Percentiles rank a stretch among this genome's conserved stretches.
Conservation (phyloP, 1,284 basidiomycete species). For the Phlebopus sp. region DNA sequence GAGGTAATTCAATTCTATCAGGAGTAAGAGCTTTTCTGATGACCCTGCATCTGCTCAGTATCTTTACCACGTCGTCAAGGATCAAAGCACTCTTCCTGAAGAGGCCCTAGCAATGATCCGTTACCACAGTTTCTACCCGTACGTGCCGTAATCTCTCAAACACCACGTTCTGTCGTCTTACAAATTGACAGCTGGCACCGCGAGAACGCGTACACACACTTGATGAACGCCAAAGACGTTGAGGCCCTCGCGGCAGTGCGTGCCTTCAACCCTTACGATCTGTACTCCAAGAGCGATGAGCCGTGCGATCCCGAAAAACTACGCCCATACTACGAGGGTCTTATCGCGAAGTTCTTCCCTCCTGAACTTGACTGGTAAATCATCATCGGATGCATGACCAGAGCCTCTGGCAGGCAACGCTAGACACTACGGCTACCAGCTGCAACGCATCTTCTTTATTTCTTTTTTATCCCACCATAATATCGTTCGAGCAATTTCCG, state of each 20-base stretch:
- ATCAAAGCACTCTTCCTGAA: constrained; percentile 75
- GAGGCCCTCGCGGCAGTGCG: constrained; percentile 64
- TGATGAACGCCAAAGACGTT: constrained; percentile 68
- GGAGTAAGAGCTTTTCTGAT: constrained; percentile 10
- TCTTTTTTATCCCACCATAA: neutral
- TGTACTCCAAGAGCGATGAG: constrained; percentile 86
- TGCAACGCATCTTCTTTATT: constrained; percentile 22
- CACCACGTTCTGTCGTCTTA: constrained; percentile 3
- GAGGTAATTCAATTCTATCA: constrained; percentile 47
- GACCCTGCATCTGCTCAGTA: constrained; percentile 45
- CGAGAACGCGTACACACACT: constrained; percentile 77
- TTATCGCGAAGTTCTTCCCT: constrained; percentile 87
- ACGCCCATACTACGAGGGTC: constrained; percentile 76
- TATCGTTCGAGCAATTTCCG: too few species aligned
- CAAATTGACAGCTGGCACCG: constrained; percentile 67
- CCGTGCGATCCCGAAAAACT: constrained; percentile 62
- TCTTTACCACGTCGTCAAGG: constrained; percentile 73
- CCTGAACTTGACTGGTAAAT: constrained; percentile 71
- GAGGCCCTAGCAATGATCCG: constrained; percentile 90
- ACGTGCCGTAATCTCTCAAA: constrained; percentile 22
- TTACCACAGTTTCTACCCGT: constrained; percentile 93
- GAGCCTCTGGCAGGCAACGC: neutral
- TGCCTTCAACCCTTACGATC: constrained; percentile 87
- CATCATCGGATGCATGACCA: neutral
- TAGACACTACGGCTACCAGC: constrained; percentile 3